These are phyloP conservation scores for Lophiotrema nucula DNA, from an alignment of 495 filamentous ascomycete genomes.

Conservation along the genomic window DNA sequence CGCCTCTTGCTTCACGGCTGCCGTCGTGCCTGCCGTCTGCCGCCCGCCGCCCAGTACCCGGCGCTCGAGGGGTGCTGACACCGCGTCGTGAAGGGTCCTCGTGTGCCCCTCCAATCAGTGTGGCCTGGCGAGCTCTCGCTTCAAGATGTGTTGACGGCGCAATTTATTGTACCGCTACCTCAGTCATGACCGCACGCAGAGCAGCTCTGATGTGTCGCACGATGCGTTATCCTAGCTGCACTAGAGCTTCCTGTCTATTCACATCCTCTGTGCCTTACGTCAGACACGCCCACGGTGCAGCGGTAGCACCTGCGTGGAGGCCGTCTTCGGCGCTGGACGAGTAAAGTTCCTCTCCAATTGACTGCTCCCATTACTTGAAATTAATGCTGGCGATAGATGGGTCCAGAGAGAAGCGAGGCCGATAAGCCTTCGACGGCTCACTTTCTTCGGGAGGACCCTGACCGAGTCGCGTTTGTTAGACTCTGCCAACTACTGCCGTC, in stretches of 20 bases:
- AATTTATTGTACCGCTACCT: no score
- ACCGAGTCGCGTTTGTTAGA: constrained; percentile 86
- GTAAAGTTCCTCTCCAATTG: constrained; percentile 49
- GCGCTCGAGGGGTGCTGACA: no score
- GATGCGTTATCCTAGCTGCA: not conserved
- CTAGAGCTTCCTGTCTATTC: not conserved
- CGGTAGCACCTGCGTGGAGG: constrained; percentile 66
- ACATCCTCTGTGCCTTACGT: no score
- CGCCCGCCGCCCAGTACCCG: no score
- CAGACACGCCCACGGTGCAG: not conserved
- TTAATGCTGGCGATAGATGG: constrained; percentile 59
- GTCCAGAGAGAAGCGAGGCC: constrained; percentile 79
- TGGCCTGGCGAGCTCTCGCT: no score
- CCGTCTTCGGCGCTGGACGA: constrained; percentile 83
- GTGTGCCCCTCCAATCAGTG: no score
- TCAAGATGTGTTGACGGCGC: no score
- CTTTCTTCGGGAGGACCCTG: constrained; percentile 88
- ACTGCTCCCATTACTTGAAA: not conserved
- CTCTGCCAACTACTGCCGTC: constrained; percentile 96
- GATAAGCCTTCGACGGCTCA: constrained; percentile 86
- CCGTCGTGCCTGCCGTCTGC: no score
- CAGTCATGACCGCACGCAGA: no score
- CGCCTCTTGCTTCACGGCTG: no score
- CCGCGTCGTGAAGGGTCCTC: no score
- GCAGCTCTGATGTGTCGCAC: no score